These are phyloP conservation scores for Solanum lycopersicoides DNA, from an alignment of 257 asterid species.

Conservation along the genomic window DNA sequence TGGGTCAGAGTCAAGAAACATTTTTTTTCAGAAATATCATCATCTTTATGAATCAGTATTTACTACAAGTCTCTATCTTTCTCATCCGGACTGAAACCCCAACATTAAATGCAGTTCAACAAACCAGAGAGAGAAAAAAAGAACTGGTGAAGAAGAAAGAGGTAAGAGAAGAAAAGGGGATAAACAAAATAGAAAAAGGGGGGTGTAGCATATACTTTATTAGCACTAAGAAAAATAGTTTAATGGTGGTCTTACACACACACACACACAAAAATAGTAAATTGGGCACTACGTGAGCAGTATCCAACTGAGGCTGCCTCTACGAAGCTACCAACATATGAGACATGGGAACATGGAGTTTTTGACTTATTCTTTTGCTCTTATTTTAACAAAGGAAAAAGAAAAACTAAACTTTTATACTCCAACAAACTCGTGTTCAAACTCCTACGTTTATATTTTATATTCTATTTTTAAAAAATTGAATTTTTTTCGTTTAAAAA, in stretches of 20 bases:
- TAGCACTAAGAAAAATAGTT: background rate
- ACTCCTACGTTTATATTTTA: background rate
- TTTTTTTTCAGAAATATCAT: background rate
- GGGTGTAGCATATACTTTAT: background rate
- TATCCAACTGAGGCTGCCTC: background rate
- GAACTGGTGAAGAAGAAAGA: background rate
- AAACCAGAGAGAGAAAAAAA: background rate
- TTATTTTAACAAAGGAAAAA: background rate
- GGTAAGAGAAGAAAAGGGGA: background rate
- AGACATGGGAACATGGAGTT: background rate
- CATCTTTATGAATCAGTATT: background rate
- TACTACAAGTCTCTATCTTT: background rate
- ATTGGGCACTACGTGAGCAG: background rate
- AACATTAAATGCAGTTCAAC: slow-evolving; percentile 30
- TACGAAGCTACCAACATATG: background rate
- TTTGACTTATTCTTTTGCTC: background rate
- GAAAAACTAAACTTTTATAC: background rate
- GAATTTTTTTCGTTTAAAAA: too few species aligned
- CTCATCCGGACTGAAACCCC: background rate
- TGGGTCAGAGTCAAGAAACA: slow-evolving; percentile 11
- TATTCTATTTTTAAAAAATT: too few species aligned
- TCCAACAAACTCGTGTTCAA: background rate
- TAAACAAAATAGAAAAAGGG: background rate
- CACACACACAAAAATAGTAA: background rate
- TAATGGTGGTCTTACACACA: background rate